These are phyloP conservation scores for Cadophora sp. DNA, from an alignment of 2,329 filamentous ascomycete genomes.

Conservation along the genomic window DNA sequence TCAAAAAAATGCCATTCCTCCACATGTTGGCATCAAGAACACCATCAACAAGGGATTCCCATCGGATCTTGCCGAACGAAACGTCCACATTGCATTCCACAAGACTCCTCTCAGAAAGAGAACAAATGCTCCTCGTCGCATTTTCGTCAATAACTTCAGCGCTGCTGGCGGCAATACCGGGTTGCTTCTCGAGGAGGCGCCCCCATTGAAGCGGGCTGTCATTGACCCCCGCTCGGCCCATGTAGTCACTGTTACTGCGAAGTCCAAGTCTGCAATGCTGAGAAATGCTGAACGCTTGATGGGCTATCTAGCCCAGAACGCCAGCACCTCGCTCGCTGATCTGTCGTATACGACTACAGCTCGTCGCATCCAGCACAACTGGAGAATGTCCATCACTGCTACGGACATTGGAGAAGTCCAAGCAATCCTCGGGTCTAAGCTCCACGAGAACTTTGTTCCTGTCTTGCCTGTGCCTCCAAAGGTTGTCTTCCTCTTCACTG, in stretches of 20 bases:
- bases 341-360: constrained; percentile 45
- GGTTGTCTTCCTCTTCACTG: constrained; percentile 46
- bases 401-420: constrained; percentile 52
- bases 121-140: constrained; percentile 45
- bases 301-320: constrained; percentile 36
- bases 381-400: constrained; percentile 58
- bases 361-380: constrained; percentile 65
- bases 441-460: constrained; percentile 49
- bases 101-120: constrained; percentile 46
- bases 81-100: constrained; percentile 42
- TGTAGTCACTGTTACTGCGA: constrained; percentile 58
- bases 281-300: constrained; percentile 39
- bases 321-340: constrained; percentile 37
- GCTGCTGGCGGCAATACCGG: constrained; percentile 45
- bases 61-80: constrained; percentile 48
- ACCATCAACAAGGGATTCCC: constrained; percentile 47
- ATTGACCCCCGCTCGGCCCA: constrained; percentile 54
- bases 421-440: constrained; percentile 58
- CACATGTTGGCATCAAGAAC: constrained; percentile 44
- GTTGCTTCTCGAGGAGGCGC: constrained; percentile 44
- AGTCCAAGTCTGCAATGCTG: constrained; percentile 39
- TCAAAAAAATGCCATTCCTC: constrained; percentile 43
- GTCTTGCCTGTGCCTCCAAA: constrained; percentile 34
- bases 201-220: constrained; percentile 42
- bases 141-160: constrained; percentile 55